A percentile compares a stretch with the other conserved stretches of the same genome.
phyloP scores from a whole-genome alignment of 257 asterid species.

The Rauvolfia tetraphylla region DNA sequence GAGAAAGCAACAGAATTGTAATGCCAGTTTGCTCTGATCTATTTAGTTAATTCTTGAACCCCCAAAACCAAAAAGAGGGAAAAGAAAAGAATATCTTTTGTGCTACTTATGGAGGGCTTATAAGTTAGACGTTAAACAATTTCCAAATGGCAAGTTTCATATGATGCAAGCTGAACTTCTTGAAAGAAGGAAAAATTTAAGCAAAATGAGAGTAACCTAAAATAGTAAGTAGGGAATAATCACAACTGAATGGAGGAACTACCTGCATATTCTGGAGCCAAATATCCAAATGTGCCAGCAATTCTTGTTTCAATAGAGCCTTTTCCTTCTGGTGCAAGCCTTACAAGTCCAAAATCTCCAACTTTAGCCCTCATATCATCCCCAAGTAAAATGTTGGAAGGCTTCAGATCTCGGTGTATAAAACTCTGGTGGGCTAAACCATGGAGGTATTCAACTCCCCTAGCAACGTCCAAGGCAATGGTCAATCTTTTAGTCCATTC shows the following conservation, averaged over 20 bases:
- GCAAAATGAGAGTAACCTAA: neutral
- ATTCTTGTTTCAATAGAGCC: conserved; percentile 80
- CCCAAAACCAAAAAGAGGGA: neutral
- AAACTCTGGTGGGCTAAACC: conserved; percentile 94
- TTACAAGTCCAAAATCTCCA: conserved; percentile 90
- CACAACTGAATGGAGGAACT: neutral
- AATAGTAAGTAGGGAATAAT: neutral
- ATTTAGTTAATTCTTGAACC: neutral
- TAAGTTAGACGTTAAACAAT: neutral
- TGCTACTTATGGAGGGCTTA: neutral
- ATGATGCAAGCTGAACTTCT: neutral
- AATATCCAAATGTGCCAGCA: conserved; percentile 92
- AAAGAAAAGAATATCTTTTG: neutral
- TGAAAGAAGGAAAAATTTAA: neutral
- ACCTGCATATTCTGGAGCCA: conserved; percentile 99
- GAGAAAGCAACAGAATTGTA: neutral
- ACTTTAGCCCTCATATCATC: conserved; percentile 97
- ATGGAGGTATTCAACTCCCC: conserved; percentile 92
- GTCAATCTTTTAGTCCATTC: conserved; percentile 82
- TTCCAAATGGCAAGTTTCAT: neutral
- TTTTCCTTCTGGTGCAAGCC: conserved; percentile 94
- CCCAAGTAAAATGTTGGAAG: conserved; percentile 88
- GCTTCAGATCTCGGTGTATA: conserved; percentile 85
- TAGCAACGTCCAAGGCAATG: conserved; percentile 78
- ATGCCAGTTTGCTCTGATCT: neutral